Base-by-base conservation (phyloP, 805 yeast genomes). In the Candida nonsorbophila region DNA sequence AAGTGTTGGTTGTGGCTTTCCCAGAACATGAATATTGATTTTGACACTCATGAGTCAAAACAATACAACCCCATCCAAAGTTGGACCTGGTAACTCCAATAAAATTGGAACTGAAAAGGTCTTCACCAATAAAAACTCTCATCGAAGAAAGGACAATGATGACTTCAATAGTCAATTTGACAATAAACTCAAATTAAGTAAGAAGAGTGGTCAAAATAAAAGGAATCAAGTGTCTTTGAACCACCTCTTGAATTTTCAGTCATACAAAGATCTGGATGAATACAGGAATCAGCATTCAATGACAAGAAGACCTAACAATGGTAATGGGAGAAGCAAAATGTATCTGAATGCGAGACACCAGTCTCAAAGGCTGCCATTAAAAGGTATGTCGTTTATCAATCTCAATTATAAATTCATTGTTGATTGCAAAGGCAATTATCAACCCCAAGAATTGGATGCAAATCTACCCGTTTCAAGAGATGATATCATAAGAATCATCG, bases 351-450 rank as follows among this genome's bases (percentile, higher is more conserved):
- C 7, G 29, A 34, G 6, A 15, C 30, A 17, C 22, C 30, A 14
- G 33, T 25, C 16, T 20, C 39, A 40, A 10, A 58, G 51, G 29
- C 51, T 77, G 5, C 74, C 70, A 35, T 52, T 83, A 11, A 67
- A 67, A 4, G 90, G 90, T 0, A 72, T 77, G 57, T 62, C 73
- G 3, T 83, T 76, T 41, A 79, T 86, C 34, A 92, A 90, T 49
- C 90, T 87, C 13, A 81, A 83, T 50, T 88, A 81, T 50, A 74
- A 85, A 42, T 82, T 92, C 45, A 72, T 90, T 12, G 83, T 90
- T n/a, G 83, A 84, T 42, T 65, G 72, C 28, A 50, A 76, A 22
- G 63, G 69, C 22, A 70, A 71, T 25, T 81, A 75, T 45, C 49
- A 58, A 15, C 58, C 72, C 7, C 90, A 84, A 47, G 59, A 68